Evolutionary conservation across 805 yeast species (phyloP).

Genomic region (Brettanomyces nanus): DNA sequence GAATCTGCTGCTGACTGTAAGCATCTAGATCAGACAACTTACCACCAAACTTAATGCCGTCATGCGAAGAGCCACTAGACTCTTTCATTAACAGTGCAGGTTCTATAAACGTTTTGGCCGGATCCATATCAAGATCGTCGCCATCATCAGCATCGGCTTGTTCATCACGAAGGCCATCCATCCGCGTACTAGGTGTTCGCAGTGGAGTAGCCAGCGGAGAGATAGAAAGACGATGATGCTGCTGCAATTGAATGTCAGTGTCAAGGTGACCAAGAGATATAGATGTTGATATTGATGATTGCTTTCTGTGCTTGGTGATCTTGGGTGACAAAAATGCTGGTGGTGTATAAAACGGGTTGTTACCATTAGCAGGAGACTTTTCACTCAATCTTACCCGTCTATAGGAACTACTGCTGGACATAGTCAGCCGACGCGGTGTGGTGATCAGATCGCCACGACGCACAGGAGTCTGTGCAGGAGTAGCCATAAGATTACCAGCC

Average conservation of each 20-base stretch:
- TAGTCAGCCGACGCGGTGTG: slow-evolving; percentile 14
- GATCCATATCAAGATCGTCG: slow-evolving; percentile 5
- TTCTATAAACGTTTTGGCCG: slow-evolving; percentile 13
- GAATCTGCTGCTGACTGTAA: slow-evolving; percentile 2
- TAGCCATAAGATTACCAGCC: slow-evolving; percentile 8
- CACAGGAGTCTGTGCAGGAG: slow-evolving; percentile 19
- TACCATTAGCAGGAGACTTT: slow-evolving; percentile 31
- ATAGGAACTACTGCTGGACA: slow-evolving; percentile 7
- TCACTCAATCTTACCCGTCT: slow-evolving; percentile 19
- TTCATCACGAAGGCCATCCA: slow-evolving; percentile 4
- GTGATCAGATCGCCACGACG: slow-evolving; percentile 14
- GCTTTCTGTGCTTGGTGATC: slow-evolving; percentile 21
- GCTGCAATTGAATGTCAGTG: slow-evolving; percentile 23
- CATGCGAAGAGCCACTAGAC: neutral
- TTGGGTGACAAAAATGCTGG: slow-evolving; percentile 36
- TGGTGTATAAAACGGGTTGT: slow-evolving; percentile 40
- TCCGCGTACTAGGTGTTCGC: slow-evolving; percentile 19
- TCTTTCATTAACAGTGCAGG: slow-evolving; percentile 23
- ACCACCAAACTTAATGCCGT: slow-evolving; percentile 20
- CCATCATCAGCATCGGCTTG: slow-evolving; percentile 5
- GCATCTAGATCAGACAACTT: slow-evolving; percentile 16
- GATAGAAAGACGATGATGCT: slow-evolving; percentile 8
- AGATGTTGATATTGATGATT: slow-evolving; percentile 25
- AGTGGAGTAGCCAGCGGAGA: slow-evolving; percentile 23
- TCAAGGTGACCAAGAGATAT: slow-evolving; percentile 24